Evolutionary conservation across 2,329 filamentous ascomycete species (phyloP).

Genomic region (Volutella citrinella): DNA sequence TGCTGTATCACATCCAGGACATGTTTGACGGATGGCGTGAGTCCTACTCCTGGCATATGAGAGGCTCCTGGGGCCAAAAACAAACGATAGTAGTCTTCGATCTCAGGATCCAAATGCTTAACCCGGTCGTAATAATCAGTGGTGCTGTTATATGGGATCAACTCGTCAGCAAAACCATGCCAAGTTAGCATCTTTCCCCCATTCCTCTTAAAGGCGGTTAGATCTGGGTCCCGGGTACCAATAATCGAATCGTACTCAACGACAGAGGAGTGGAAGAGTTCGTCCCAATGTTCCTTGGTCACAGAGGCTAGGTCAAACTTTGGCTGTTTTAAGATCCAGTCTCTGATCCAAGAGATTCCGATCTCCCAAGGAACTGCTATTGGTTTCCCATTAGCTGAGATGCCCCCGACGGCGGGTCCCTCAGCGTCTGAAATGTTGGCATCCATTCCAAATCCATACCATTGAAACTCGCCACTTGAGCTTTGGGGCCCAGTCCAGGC

Average conservation of each 20-base stretch:
- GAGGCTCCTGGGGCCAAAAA: slow-evolving; percentile 15
- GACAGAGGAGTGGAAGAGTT: slow-evolving; percentile 10
- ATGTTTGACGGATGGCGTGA: too few relatives aligned
- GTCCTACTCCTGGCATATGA: too few relatives aligned
- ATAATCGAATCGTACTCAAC: slow-evolving; percentile 14
- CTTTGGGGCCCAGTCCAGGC: slow-evolving; percentile 11
- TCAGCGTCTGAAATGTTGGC: slow-evolving; percentile 4
- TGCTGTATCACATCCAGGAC: slow-evolving; percentile 7
- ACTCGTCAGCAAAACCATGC: slow-evolving; percentile 17
- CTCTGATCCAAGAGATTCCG: slow-evolving; percentile 4
- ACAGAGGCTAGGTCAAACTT: background rate
- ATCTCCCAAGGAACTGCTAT: slow-evolving; percentile 9
- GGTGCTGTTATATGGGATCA: slow-evolving; percentile 11
- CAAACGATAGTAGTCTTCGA: slow-evolving; percentile 12
- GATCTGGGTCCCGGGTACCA: slow-evolving; percentile 13
- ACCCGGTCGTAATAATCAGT: slow-evolving; percentile 13
- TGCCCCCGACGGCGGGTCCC: too few relatives aligned
- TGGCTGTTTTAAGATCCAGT: slow-evolving; percentile 5
- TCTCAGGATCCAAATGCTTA: background rate
- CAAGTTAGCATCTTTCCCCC: slow-evolving; percentile 16
- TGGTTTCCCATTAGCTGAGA: too few relatives aligned
- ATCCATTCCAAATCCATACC: slow-evolving; percentile 11
- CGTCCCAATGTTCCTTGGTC: slow-evolving; percentile 1
- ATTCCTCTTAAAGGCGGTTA: slow-evolving; percentile 10
- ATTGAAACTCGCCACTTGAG: slow-evolving; percentile 9